Base-by-base conservation (phyloP, 1,139 yeast species). In the Yamadazyma diospyri region DNA sequence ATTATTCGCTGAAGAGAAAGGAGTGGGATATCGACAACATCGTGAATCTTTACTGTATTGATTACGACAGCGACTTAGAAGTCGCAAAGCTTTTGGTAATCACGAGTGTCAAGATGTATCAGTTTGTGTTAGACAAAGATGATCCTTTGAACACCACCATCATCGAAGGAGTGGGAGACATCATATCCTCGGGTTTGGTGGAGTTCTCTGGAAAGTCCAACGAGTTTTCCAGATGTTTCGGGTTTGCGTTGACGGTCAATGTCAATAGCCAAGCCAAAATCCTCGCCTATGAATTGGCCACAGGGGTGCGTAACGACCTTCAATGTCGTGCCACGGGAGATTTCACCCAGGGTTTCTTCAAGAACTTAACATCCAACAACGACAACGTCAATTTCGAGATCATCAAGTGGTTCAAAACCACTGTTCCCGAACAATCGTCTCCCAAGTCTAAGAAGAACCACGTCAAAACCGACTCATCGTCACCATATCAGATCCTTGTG, bases 301-400 rank as follows among this genome's bases (percentile, higher is more conserved):
- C 35, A 14, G 38, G 33, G 6, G 33, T 34, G 26, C 36, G 38
- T 17, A 33, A 48, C 16, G 25, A 32, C 23, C 25, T 45, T 16
- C 30, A 30, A 16, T 14, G 34, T 5, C 40, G 35, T 19, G 49
- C 42, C 29, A 38, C 53, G 23, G 57, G 57, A 4, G 35, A 47
- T 11, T 53, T 41, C 31, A 43, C 41, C 25, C 42, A 39, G 30
- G 43, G 39, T 7, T 51, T 48, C 25, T 45, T 55, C 32, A 49
- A 48, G 16, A 37, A 40, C 17, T 34, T 38, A 5, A 38, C 34
- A 12, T 25, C 37, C 6, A 27, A 22, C 5, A 31, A 36, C 5
- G 36, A 39, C 17, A 19, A 35, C 6, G 34, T 42, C 4, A 26
- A 36, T 19, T 47, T 52, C 25, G 41, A 46, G 16, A 42, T 39